Base-by-base conservation (phyloP, 2,329 filamentous ascomycete genomes). In the Fusarium vanettenii region DNA sequence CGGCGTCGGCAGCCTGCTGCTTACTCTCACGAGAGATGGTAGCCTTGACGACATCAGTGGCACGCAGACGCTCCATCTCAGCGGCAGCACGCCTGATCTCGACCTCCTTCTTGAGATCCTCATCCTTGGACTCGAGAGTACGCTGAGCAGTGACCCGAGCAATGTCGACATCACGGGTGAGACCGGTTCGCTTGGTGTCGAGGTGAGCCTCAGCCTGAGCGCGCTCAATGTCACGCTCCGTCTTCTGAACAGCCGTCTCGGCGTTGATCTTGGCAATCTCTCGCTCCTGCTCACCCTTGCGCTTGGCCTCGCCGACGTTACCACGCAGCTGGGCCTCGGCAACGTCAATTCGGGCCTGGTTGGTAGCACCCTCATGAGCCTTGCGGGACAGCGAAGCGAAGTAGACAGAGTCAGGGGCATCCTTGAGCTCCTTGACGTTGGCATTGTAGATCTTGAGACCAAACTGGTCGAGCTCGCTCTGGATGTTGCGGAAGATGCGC, bases 211-310 rank as follows among this genome's bases (percentile, higher is more conserved):
- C 94, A 50, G 95, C 95, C 56, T 89, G 84, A 3, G 94, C 93
- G 71, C 94, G 94, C 84, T 97, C 94, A 55, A 93, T 92, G 80
- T 96, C 95, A 60, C 94, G 92, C 80, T 96, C 92, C 0, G 94
- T 97, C 85, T 96, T 95, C 70, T 94, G 89, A 2, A 97, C 93
- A 2, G 94, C 94, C 1, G 94, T 97, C 77, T 94, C 92, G 74
- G 94, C 94, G 82, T 95, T 91, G 84, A 97, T 97, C 86, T 95
- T 96, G 77, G 94, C 94, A 48, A 97, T 93, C 79, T 95, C 93
- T 64, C 95, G 93, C 81, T 97, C 95, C 72, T 95, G 93, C 78
- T 94, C 89, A 73, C 94, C 94, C 79, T 92, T 90, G 79, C 94
- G 93, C 81, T 95, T 88, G 27, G 94, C 92, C 82, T 97, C 94